Base-by-base conservation (phyloP, 176 grass and related monocot species). In the Eragrostis curvula region DNA sequence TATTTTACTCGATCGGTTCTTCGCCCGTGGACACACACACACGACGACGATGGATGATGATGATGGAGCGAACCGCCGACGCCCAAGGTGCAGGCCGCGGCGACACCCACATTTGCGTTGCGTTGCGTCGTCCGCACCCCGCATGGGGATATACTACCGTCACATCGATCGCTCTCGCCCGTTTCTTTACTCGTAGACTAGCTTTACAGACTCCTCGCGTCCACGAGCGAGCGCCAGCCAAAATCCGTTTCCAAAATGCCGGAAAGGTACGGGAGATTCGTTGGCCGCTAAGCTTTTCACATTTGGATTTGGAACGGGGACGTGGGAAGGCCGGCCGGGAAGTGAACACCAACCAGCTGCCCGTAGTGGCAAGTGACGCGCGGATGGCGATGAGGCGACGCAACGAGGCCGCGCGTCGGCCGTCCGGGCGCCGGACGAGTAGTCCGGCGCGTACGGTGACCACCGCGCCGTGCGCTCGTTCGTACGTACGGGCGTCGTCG, bases 321-420 rank as follows among this genome's bases (percentile, higher is more conserved):
- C 0, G 9, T 23, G 47, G 30, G 30, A 24, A 13, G 15, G 9
- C 8, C 20, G 30, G 12, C 5, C 39, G 65, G 17, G 55, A 3
- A 0, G 55, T 20, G n/a, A n/a, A n/a, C n/a, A n/a, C n/a, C n/a
- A n/a, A n/a, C n/a, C n/a, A n/a, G n/a, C n/a, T n/a, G n/a, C 5
- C 11, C 78, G 21, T 29, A 66, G 10, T 18, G 30, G n/a, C 20
- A 2, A 7, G 28, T 62, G 83, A 71, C 74, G 66, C 42, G 24
- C 15, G 74, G 52, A 14, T 65, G 81, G 45, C 70, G 46, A 53
- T 28, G 53, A 8, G 20, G 27, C 43, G 27, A 63, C 80, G 80
- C 61, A 28, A 43, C 12, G 7, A 11, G 44, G 44, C 44, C 45
- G 42, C 45, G 9, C 16, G 66, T 10, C 65, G 10, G 8, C 5